Evolutionary conservation across 2,329 filamentous ascomycete species (phyloP), one percentile per base, ranked within the genome.

Genomic region (Ilyonectria mors-panacis): DNA sequence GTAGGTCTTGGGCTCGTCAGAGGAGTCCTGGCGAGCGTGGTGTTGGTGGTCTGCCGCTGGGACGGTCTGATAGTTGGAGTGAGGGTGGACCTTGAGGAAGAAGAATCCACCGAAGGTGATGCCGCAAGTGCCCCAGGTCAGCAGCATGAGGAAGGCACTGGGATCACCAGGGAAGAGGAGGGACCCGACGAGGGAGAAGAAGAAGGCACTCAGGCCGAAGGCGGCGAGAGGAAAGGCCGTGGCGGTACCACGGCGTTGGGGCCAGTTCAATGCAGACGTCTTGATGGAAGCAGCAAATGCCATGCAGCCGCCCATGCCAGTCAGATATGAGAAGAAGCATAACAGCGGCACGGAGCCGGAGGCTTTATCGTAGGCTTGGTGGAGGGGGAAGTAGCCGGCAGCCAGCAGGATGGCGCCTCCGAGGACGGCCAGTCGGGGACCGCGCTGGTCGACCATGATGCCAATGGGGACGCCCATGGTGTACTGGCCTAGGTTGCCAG

Each of bases 171-270:
- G 93, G 77, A 97, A 95, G 45, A 94, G 84, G 53, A 97, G 78
- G 19, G 90, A 89, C 23, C 94, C 93, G 37, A 97, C 82, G 2
- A 91, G 86, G 0, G 96, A 95, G 83, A 98, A 99, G 84, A 98
- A 97, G 82, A 99, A 96, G 61, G 96, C 96, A 78, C 95, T 98
- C 64, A 99, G 83, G 3, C 96, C 96, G 78, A 98, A 98, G 3
- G 94, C 95, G 63, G 96, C 94, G 63, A 98, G 82, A 6, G 96
- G 95, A 75, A 98, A 96, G 1, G 95, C 95, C 6, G 96, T 98
- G 6, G 96, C 96, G 4, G 95, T 97, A 62, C 96, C 96, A 70
- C 96, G 90, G 78, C 97, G 92, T 65, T 92, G 89, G 13, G 95
- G 95, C 90, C 95, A 98, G 81, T 98, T 98, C 71, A 96, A 87